Conservation (phyloP, 371 early-diverging fungal genomes). For the Amoeboaphelidium protococcarum region DNA sequence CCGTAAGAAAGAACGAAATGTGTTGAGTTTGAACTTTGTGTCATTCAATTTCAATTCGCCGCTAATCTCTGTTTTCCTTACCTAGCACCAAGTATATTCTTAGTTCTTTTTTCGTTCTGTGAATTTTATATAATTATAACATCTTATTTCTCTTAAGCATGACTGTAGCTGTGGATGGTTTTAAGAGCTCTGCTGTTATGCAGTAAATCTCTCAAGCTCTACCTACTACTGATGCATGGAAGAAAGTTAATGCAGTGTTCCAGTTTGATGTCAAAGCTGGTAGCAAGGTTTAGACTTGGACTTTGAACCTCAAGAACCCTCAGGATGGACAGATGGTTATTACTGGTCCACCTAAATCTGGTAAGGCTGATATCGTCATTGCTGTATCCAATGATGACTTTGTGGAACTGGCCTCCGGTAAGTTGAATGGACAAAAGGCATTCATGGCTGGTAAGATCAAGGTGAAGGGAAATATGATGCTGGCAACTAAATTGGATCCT, state of each 20-base stretch:
- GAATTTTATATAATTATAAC: too few relatives aligned
- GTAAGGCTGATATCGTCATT: conserved; percentile 27
- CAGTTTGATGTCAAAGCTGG: neutral
- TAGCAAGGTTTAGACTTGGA: conserved; percentile 14
- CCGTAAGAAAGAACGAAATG: too few relatives aligned
- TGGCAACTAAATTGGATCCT: conserved; percentile 9
- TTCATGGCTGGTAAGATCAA: conserved; percentile 73
- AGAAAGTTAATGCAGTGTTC: neutral
- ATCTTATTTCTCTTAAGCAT: too few relatives aligned
- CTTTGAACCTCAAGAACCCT: conserved; percentile 33
- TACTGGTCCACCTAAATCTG: conserved; percentile 3
- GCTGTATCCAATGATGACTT: conserved; percentile 39
- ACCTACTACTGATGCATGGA: too few relatives aligned
- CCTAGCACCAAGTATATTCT: too few relatives aligned
- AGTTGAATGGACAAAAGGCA: conserved; percentile 51
- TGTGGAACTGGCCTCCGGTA: conserved; percentile 49
- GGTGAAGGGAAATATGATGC: conserved; percentile 69
- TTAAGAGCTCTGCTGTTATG: too few relatives aligned
- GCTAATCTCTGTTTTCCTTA: too few relatives aligned
- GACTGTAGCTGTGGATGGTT: too few relatives aligned
- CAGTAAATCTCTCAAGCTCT: too few relatives aligned
- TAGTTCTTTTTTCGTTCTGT: too few relatives aligned
- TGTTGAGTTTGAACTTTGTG: too few relatives aligned
- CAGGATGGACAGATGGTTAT: conserved; percentile 21
- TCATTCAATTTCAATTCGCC: too few relatives aligned